A percentile compares a stretch with the other conserved stretches of the same genome.
These are phyloP conservation scores for Daedalea quercina DNA, from an alignment of 768 basidiomycete genomes.

Conservation along the genomic window DNA sequence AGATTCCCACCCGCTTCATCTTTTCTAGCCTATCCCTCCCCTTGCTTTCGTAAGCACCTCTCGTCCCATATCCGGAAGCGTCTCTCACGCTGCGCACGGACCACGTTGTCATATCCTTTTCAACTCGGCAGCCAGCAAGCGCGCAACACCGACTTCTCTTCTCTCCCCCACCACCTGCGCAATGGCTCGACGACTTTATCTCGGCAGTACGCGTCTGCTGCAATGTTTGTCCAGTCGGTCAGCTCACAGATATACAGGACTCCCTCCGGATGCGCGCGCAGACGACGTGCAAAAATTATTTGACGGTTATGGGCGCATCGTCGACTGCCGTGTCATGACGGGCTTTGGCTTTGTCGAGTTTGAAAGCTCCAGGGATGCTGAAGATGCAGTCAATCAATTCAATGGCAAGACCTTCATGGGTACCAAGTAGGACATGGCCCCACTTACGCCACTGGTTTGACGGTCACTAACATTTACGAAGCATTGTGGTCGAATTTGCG, in stretches of 20 bases:
- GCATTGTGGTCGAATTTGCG: conserved; percentile 94
- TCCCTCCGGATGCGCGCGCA: conserved; percentile 76
- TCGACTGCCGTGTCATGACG: conserved; percentile 93
- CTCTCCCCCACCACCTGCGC: conserved; percentile 24
- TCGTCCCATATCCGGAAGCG: background rate
- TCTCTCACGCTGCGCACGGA: conserved; percentile 21
- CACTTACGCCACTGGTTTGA: conserved; percentile 5
- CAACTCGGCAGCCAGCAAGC: conserved; percentile 9
- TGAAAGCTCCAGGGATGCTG: conserved; percentile 88
- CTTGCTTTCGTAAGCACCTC: background rate
- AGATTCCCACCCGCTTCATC: background rate
- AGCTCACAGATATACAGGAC: conserved; percentile 38
- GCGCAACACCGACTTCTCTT: background rate
- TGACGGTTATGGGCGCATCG: conserved; percentile 81
- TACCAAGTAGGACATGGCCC: conserved; percentile 47
- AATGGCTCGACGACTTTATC: conserved; percentile 82
- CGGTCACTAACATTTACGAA: conserved; percentile 23
- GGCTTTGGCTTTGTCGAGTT: conserved; percentile 98
- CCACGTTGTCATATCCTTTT: conserved; percentile 14
- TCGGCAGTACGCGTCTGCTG: conserved; percentile 55
- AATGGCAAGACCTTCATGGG: conserved; percentile 91
- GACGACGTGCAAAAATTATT: conserved; percentile 87
- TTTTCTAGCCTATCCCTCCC: background rate
- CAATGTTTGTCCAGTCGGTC: conserved; percentile 1
- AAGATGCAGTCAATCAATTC: conserved; percentile 84